These are phyloP conservation scores for Magnolia officinalis DNA, from an alignment of 164 flowering plant species.

Conservation along the genomic window DNA sequence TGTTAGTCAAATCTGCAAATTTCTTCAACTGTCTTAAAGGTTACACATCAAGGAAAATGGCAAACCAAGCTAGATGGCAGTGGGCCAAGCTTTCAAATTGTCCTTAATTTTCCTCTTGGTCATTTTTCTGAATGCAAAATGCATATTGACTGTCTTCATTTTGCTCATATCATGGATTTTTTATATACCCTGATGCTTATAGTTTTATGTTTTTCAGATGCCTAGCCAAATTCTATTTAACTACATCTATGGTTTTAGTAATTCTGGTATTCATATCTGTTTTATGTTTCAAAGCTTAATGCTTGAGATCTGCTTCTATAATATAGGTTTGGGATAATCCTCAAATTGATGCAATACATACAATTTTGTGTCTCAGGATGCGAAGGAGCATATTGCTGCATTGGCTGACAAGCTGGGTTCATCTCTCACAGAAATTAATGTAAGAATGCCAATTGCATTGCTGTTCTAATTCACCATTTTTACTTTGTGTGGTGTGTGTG, in stretches of 20 bases:
- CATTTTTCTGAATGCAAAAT: too few relatives aligned
- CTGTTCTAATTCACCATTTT: neutral
- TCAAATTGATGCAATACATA: conserved; percentile 12
- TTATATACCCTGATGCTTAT: neutral
- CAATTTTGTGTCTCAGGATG: conserved; percentile 56
- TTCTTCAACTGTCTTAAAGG: too few relatives aligned
- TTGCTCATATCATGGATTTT: too few relatives aligned
- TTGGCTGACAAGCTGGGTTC: conserved; percentile 90
- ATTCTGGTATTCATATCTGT: neutral
- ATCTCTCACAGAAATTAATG: conserved; percentile 79
- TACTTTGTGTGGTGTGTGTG: neutral
- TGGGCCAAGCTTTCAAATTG: too few relatives aligned
- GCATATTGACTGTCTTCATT: too few relatives aligned
- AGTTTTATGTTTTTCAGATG: neutral
- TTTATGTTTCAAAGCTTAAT: neutral
- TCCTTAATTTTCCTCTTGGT: too few relatives aligned
- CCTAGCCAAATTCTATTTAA: neutral
- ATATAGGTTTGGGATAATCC: neutral
- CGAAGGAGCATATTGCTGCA: conserved; percentile 96
- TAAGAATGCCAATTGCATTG: conserved; percentile 29
- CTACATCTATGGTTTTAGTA: neutral
- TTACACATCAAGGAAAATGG: too few relatives aligned
- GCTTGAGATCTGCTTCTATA: neutral
- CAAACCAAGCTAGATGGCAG: too few relatives aligned
- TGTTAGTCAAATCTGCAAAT: too few relatives aligned